phyloP scores from a whole-genome alignment of 371 early-diverging fungal species.

The Rhizopus arrhizus region DNA sequence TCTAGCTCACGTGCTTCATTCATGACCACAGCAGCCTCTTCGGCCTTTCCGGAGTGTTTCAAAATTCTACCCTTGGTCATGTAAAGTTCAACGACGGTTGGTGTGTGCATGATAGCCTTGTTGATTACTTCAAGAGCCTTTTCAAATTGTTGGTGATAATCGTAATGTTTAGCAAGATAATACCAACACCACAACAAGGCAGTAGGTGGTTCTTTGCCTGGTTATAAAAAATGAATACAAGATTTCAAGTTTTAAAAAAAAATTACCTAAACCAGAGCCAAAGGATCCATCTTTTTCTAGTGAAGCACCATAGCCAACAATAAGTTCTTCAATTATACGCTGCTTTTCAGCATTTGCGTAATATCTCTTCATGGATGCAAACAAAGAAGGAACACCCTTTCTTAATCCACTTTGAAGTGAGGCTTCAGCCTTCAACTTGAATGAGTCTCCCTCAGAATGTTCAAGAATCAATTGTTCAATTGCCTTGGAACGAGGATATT shows the following conservation, averaged over 20 bases:
- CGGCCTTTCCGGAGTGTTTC: slow-evolving; percentile 85
- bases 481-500: slow-evolving; percentile 84
- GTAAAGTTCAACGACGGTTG: slow-evolving; percentile 87
- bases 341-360: slow-evolving; percentile 72
- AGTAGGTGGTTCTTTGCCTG: slow-evolving; percentile 74
- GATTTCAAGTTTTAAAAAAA: neutral
- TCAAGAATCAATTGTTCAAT: slow-evolving; percentile 76
- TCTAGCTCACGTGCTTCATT: slow-evolving; percentile 89
- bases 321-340: slow-evolving; percentile 64
- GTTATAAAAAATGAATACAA: neutral
- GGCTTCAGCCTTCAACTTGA: slow-evolving; percentile 62
- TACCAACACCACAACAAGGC: slow-evolving; percentile 86
- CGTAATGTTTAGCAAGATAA: slow-evolving; percentile 87
- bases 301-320: slow-evolving; percentile 59
- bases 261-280: slow-evolving; percentile 31
- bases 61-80: slow-evolving; percentile 93
- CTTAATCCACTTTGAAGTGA: slow-evolving; percentile 75
- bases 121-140: slow-evolving; percentile 79
- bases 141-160: slow-evolving; percentile 65
- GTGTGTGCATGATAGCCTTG: slow-evolving; percentile 82
- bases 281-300: slow-evolving; percentile 58
- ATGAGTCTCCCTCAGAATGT: slow-evolving; percentile 73
- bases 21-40: slow-evolving; percentile 72
- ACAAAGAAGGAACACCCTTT: slow-evolving; percentile 93
- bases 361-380: slow-evolving; percentile 77